Conservation (phyloP, 2,329 filamentous ascomycete species). For the Scleromitrula shiraiana region DNA sequence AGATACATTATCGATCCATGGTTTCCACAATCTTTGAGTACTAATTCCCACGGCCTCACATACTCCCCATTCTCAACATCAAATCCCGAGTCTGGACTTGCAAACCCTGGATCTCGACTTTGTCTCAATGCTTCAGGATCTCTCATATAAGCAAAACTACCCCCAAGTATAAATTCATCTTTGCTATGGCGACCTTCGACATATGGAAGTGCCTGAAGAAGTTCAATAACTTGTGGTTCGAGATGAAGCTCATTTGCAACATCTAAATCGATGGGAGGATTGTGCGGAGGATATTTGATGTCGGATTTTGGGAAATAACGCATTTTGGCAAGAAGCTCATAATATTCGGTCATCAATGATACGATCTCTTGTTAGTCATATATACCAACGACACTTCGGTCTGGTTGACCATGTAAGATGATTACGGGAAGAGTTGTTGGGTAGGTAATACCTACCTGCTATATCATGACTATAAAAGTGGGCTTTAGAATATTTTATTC, state of each 20-base stretch:
- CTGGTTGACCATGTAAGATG: background rate
- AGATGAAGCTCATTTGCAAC: slow-evolving; percentile 8
- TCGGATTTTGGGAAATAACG: slow-evolving; percentile 6
- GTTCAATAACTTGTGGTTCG: slow-evolving; percentile 9
- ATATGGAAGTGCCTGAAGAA: slow-evolving; percentile 13
- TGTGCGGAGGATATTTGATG: slow-evolving; percentile 14
- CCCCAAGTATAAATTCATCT: slow-evolving; percentile 12
- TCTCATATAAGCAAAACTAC: slow-evolving; percentile 14
- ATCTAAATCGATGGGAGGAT: slow-evolving; percentile 9
- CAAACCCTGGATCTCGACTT: slow-evolving; percentile 11
- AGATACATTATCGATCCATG: background rate
- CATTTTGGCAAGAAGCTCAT: slow-evolving; percentile 12
- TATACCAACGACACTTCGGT: background rate
- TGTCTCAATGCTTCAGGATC: background rate
- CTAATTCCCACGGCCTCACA: background rate
- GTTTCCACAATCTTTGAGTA: background rate
- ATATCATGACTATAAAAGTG: no score
- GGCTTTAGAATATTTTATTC: no score
- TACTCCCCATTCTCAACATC: slow-evolving; percentile 6
- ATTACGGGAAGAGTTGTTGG: background rate
- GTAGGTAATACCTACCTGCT: background rate
- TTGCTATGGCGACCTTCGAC: slow-evolving; percentile 5
- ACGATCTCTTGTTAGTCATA: slow-evolving; percentile 9
- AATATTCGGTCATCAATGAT: slow-evolving; percentile 8
- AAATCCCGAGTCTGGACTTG: background rate